Evolutionary conservation across 2,329 filamentous ascomycete species (phyloP).

Genomic region (Trichophaea hybrida): DNA sequence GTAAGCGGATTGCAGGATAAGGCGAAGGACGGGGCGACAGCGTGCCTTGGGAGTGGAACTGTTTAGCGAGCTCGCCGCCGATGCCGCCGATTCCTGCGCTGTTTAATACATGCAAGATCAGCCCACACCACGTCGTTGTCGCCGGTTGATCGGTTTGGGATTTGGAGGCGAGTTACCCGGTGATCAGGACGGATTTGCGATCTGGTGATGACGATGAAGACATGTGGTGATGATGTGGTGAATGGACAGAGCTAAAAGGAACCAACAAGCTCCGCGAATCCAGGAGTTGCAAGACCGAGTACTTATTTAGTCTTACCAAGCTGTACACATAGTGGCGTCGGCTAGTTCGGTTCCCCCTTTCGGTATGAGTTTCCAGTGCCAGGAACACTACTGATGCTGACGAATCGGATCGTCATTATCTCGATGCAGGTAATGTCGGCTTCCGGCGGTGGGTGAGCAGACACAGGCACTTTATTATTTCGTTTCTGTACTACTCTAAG

Average conservation of each 20-base stretch:
- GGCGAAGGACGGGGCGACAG: not conserved
- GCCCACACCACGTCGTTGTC: not conserved
- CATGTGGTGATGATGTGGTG: not conserved
- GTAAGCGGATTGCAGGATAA: not conserved
- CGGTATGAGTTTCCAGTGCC: no score
- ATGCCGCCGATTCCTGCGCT: conserved; percentile 47
- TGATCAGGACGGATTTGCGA: conserved; percentile 38
- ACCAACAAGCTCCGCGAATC: no score
- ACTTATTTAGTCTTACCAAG: no score
- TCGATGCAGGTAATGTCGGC: no score
- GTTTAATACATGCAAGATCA: not conserved
- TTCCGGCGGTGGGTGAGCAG: no score
- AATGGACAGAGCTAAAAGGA: not conserved
- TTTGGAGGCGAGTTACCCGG: conserved; percentile 32
- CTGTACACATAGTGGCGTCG: no score
- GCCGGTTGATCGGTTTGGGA: conserved; percentile 10
- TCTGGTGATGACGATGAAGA: conserved; percentile 4
- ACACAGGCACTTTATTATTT: no score
- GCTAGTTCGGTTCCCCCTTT: no score
- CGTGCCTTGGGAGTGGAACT: conserved; percentile 41
- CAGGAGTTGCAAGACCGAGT: no score
- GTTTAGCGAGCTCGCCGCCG: conserved; percentile 40
- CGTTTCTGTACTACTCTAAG: no score
- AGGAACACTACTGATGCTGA: no score
- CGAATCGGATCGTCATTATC: no score